These are phyloP conservation scores for Cicer yamashitae DNA, from an alignment of 306 rosid species.

Conservation along the genomic window DNA sequence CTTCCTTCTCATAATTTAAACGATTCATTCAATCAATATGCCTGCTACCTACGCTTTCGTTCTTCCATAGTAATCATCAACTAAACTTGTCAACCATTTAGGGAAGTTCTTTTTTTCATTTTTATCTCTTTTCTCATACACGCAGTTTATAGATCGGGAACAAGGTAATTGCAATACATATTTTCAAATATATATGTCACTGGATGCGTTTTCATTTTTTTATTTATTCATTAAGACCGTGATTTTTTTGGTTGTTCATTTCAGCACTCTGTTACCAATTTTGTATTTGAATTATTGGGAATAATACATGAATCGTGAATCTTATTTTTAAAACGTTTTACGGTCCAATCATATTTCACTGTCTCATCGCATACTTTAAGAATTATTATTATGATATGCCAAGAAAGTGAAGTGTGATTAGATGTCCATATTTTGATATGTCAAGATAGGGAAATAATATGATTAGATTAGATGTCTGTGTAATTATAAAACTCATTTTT, in stretches of 20 bases:
- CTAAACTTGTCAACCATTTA: background rate
- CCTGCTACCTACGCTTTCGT: background rate
- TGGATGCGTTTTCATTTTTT: background rate
- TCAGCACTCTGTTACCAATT: background rate
- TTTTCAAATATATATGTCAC: background rate
- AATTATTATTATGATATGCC: background rate
- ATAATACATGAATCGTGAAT: slow-evolving; percentile 7
- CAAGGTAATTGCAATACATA: background rate
- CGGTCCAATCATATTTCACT: background rate
- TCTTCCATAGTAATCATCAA: background rate
- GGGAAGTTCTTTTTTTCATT: slow-evolving; percentile 1
- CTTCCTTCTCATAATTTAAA: background rate
- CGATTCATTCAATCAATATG: background rate
- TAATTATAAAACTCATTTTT: background rate
- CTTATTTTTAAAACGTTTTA: background rate
- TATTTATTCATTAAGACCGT: slow-evolving; percentile 6
- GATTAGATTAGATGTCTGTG: background rate
- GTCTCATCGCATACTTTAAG: background rate
- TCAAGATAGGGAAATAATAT: background rate
- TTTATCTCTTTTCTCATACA: background rate
- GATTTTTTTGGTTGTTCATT: background rate
- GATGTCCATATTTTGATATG: background rate
- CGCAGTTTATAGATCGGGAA: background rate
- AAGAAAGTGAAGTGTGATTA: background rate
- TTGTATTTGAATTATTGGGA: background rate